These are phyloP conservation scores for Venturiaceae sp. DNA, from an alignment of 2,329 filamentous ascomycete species.

Conservation along the genomic window DNA sequence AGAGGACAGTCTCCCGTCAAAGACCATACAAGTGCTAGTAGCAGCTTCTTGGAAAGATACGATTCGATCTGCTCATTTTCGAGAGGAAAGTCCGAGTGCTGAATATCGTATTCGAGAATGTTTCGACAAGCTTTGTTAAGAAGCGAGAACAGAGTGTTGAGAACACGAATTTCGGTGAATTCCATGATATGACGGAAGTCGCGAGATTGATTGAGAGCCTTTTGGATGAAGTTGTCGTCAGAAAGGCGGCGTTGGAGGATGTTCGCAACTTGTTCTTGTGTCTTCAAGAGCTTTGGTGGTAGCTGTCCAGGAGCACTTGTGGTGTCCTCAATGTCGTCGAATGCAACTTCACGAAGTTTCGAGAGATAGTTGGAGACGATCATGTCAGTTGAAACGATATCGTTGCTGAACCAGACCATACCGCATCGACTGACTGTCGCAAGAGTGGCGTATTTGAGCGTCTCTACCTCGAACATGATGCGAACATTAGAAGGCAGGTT, in stretches of 20 bases:
- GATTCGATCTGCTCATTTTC: slow-evolving; percentile 83
- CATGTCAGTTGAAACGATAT: slow-evolving; percentile 88
- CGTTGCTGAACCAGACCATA: slow-evolving; percentile 99
- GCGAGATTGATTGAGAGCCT: slow-evolving; percentile 65
- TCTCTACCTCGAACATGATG: slow-evolving; percentile 99
- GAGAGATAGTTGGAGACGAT: slow-evolving; percentile 89
- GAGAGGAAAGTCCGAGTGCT: slow-evolving; percentile 88
- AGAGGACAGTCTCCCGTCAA: slow-evolving; percentile 92
- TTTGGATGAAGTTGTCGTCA: slow-evolving; percentile 70
- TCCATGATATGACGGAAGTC: slow-evolving; percentile 96
- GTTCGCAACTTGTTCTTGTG: slow-evolving; percentile 71
- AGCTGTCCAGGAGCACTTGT: slow-evolving; percentile 50
- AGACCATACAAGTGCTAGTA: slow-evolving; percentile 90
- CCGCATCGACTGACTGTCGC: slow-evolving; percentile 99
- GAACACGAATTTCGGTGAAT: slow-evolving; percentile 80
- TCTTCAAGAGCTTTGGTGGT: slow-evolving; percentile 57
- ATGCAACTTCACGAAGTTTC: slow-evolving; percentile 68
- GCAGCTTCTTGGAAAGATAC: slow-evolving; percentile 86
- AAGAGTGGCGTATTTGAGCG: slow-evolving; percentile 89
- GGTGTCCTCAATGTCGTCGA: slow-evolving; percentile 95
- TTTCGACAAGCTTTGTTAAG: slow-evolving; percentile 90
- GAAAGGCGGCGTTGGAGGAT: slow-evolving; percentile 67
- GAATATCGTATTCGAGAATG: slow-evolving; percentile 89
- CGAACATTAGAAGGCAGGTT: slow-evolving; percentile 90
- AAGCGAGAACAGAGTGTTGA: slow-evolving; percentile 90